These are phyloP conservation scores for Aspergillus terreus DNA, from an alignment of 2,329 filamentous ascomycete genomes.

Conservation along the genomic window DNA sequence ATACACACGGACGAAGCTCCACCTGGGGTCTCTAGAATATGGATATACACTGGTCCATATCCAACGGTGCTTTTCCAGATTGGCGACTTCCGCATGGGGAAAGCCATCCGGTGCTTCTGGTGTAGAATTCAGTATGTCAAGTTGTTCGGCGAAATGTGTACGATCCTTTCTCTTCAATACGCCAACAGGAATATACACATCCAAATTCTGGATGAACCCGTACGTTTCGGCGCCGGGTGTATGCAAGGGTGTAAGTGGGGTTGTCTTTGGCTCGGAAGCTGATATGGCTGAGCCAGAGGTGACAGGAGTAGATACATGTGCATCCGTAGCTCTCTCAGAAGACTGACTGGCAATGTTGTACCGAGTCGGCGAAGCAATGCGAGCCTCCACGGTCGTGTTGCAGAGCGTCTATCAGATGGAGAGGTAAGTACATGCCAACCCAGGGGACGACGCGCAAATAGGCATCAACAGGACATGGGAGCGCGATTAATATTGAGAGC, in stretches of 20 bases:
- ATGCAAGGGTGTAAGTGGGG: not conserved
- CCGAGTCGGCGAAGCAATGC: no score
- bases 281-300: not conserved
- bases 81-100: constrained; percentile 19
- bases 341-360: no score
- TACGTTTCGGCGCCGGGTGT: not conserved
- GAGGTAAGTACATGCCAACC: not conserved
- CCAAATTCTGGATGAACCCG: constrained; percentile 8
- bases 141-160: not conserved
- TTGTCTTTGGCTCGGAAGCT: not conserved
- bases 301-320: no score
- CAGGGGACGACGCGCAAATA: not conserved
- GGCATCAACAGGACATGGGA: not conserved
- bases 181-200: constrained; percentile 30
- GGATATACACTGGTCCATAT: constrained; percentile 25
- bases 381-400: no score
- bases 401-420: no score
- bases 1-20: constrained; percentile 32
- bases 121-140: not conserved
- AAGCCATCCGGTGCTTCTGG: constrained; percentile 6
- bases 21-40: constrained; percentile 12
- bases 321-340: no score
- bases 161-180: constrained; percentile 19
- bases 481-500: not conserved
- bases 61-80: constrained; percentile 33